Conservation (phyloP, 2,329 filamentous ascomycete species). For the Sclerotinia nivalis region DNA sequence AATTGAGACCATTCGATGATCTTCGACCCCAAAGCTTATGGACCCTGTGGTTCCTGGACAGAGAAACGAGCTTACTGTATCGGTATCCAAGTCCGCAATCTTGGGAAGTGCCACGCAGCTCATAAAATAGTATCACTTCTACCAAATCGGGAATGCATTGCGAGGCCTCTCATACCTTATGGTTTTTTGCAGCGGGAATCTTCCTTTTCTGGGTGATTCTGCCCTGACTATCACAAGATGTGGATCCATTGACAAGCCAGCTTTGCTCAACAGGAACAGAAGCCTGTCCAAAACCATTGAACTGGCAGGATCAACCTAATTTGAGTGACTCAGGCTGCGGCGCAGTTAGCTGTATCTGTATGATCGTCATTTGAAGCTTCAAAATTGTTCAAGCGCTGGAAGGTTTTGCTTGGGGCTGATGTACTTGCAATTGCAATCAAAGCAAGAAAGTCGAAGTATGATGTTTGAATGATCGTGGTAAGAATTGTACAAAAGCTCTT, state of each 20-base stretch:
- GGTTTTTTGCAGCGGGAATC: not conserved
- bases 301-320: not conserved
- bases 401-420: conserved; percentile 1
- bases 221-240: not conserved
- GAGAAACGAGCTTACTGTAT: not conserved
- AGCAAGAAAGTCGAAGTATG: not conserved
- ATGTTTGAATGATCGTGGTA: not conserved
- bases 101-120: not conserved
- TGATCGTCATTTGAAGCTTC: not conserved
- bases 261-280: not conserved
- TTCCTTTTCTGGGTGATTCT: not conserved
- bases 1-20: not conserved
- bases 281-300: not conserved
- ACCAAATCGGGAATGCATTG: conserved; percentile 5
- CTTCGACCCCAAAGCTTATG: not conserved
- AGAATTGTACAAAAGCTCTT: not conserved
- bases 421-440: not conserved
- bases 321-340: not conserved
- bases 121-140: not conserved
- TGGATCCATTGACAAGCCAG: not conserved
- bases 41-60: not conserved
- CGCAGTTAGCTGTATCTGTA: not conserved
- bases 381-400: not conserved
- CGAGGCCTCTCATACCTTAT: not conserved
- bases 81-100: not conserved